Conservation (phyloP, 139 green algal species). For the Desmodesmus armatus region DNA sequence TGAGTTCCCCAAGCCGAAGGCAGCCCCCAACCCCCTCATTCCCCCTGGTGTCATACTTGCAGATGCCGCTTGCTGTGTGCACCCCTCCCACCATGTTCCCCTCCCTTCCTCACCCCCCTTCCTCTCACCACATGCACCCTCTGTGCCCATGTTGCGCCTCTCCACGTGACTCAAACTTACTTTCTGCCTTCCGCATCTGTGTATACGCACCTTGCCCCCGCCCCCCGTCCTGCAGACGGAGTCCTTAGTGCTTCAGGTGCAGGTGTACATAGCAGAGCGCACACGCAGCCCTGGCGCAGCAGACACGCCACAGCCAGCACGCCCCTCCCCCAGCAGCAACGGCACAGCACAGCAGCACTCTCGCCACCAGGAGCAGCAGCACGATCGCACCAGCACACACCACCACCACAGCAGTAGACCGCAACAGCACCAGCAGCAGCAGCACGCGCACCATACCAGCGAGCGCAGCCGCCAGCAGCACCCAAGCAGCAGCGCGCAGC, state of each 20-base stretch:
- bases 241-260: constrained; percentile 26
- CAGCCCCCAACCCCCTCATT: too few species aligned
- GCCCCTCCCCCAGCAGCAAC: background rate
- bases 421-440: background rate
- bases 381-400: background rate
- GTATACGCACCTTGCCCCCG: background rate
- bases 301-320: background rate
- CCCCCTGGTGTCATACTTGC: too few species aligned
- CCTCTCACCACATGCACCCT: too few species aligned
- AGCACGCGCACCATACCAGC: background rate
- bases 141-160: too few species aligned
- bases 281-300: background rate
- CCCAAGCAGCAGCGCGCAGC: background rate
- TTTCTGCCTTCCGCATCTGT: too few species aligned
- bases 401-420: background rate
- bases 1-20: too few species aligned
- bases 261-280: constrained; percentile 25
- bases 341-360: background rate
- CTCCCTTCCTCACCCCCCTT: too few species aligned
- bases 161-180: background rate
- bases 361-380: constrained; percentile 13
- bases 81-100: too few species aligned
- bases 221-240: constrained; percentile 14
- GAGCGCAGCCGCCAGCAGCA: constrained; percentile 3
- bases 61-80: too few species aligned